Conservation (phyloP, 2,329 filamentous ascomycete genomes). For the Verticillium albo-atrum region DNA sequence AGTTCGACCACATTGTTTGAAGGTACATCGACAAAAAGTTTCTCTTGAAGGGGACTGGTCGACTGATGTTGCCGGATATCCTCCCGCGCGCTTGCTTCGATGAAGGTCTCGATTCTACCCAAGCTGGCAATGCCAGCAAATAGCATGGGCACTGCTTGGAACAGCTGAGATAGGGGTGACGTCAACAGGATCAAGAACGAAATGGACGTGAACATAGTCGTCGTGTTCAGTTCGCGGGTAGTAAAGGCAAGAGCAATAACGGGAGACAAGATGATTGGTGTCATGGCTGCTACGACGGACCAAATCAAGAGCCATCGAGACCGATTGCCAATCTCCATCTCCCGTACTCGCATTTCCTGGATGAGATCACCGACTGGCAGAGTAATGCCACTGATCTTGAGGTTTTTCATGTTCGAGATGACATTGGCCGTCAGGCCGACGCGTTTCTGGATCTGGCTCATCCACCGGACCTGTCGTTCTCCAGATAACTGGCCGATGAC, state of each 20-base stretch:
- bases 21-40: neutral
- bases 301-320: slow-evolving; percentile 19
- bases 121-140: slow-evolving; percentile 20
- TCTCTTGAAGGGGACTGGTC: neutral
- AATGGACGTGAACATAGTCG: slow-evolving; percentile 23
- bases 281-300: slow-evolving; percentile 22
- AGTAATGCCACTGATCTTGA: slow-evolving; percentile 24
- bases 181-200: slow-evolving; percentile 29
- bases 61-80: neutral
- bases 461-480: slow-evolving; percentile 21
- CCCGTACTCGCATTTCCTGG: slow-evolving; percentile 16
- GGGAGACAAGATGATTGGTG: slow-evolving; percentile 30
- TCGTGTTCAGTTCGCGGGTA: slow-evolving; percentile 14
- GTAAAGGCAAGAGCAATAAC: slow-evolving; percentile 25
- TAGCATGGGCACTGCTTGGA: slow-evolving; percentile 26
- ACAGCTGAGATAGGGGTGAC: slow-evolving; percentile 22
- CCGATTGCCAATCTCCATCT: slow-evolving; percentile 15
- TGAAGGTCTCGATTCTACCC: slow-evolving; percentile 2
- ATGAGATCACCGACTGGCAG: slow-evolving; percentile 17
- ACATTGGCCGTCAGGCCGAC: slow-evolving; percentile 17
- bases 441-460: slow-evolving; percentile 22
- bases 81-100: slow-evolving; percentile 20
- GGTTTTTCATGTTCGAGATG: slow-evolving; percentile 20
- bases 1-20: neutral
- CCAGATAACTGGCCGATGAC: slow-evolving; percentile 14